Conservation (phyloP, 768 basidiomycete species). For the Sarcomyxa edulis region DNA sequence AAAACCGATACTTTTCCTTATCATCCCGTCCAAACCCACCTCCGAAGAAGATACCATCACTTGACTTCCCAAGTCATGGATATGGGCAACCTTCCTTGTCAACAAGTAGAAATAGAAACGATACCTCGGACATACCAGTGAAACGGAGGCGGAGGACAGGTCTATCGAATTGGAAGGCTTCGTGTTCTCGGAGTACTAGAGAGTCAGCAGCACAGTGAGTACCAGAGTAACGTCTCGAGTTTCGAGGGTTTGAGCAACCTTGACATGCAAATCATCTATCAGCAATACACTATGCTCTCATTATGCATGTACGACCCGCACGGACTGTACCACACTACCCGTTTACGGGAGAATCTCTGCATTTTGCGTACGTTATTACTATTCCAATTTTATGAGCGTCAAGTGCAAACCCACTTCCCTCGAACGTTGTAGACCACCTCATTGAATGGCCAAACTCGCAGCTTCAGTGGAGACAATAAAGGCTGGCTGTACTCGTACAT, state of each 20-base stretch:
- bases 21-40: conserved; percentile 30
- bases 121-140: too few species aligned
- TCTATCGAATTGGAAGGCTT: too few species aligned
- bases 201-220: too few species aligned
- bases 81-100: too few species aligned
- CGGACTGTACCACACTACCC: conserved; percentile 21
- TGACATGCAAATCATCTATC: neutral
- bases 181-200: too few species aligned
- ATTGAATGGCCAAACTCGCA: conserved; percentile 24
- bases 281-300: conserved; percentile 38
- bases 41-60: too few species aligned
- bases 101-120: too few species aligned
- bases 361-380: conserved; percentile 35
- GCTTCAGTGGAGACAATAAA: conserved; percentile 44
- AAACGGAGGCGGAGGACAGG: too few species aligned
- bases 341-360: conserved; percentile 36
- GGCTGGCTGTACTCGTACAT: conserved; percentile 46
- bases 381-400: too few species aligned
- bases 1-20: conserved; percentile 53
- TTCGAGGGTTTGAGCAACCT: neutral
- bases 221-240: too few species aligned
- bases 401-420: too few species aligned
- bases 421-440: conserved; percentile 17
- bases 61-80: too few species aligned
- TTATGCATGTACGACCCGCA: conserved; percentile 30